These are phyloP conservation scores for Quambalaria eucalypti DNA, from an alignment of 1,284 basidiomycete species.

Conservation along the genomic window DNA sequence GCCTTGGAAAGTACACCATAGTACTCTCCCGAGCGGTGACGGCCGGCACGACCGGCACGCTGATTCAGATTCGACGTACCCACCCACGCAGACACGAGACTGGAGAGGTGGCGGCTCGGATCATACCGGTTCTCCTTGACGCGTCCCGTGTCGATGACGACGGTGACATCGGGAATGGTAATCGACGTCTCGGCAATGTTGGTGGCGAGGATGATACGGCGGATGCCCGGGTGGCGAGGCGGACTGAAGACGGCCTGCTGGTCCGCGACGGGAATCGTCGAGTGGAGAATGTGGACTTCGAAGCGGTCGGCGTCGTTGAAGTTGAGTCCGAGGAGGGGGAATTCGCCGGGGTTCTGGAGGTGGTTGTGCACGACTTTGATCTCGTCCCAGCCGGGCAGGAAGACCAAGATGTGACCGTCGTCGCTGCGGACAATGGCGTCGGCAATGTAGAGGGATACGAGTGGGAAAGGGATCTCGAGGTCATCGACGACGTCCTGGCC, in stretches of 20 bases:
- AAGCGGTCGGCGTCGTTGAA: constrained; percentile 51
- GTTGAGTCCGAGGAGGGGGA: constrained; percentile 49
- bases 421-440: constrained; percentile 66
- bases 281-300: constrained; percentile 81
- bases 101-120: constrained; percentile 75
- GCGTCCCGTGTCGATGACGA: constrained; percentile 80
- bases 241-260: constrained; percentile 76
- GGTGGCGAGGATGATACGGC: constrained; percentile 74
- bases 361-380: constrained; percentile 69
- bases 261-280: constrained; percentile 76
- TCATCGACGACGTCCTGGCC: constrained; percentile 55
- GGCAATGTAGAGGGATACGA: constrained; percentile 73
- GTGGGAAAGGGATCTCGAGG: constrained; percentile 70
- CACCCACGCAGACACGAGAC: constrained; percentile 80
- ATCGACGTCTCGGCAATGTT: constrained; percentile 95
- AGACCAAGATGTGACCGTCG: constrained; percentile 83
- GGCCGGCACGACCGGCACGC: constrained; percentile 83
- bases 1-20: constrained; percentile 69
- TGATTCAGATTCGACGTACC: constrained; percentile 89
- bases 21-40: constrained; percentile 84
- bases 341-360: constrained; percentile 52
- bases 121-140: constrained; percentile 92
- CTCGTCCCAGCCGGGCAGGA: constrained; percentile 86
- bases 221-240: constrained; percentile 54
- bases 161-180: constrained; percentile 92